Base-by-base conservation (phyloP, 129 eudicot species). In the Chrysanthemum seticuspe region DNA sequence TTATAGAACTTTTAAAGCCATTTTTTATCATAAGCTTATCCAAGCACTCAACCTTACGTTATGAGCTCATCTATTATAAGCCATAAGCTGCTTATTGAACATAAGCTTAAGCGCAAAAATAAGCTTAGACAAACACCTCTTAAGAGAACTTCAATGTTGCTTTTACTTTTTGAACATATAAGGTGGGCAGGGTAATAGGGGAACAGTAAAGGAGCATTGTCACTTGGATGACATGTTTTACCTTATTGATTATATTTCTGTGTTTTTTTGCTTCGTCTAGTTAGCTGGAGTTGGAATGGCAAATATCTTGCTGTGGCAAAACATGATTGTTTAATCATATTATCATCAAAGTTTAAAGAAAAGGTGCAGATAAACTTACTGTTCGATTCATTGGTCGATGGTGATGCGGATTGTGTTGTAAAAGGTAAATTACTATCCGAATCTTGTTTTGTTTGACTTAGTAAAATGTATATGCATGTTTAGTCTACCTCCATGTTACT, bases 211-310 rank as follows among this genome's bases (percentile, higher is more conserved):
- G 34, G 65, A 36, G 53, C 65, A 47, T 12, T 48, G 18, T 15
- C 34, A 48, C 15, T 55, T 4, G 29, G 31, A 29, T 4, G 2
- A n/a, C 50, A 16, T 29, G 12, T 31, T 70, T 18, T 75, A 29
- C 54, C 16, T 25, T 54, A 21, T 44, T 15, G 12, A n/a, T 50
- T 52, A 52, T 10, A 3, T 52, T 11, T 23, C 15, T 27, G 51
- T 14, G 2, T 10, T 16, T 8, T 57, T 60, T 36, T 63, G 61
- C 70, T 69, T 49, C 21, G 76, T 74, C 71, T 68, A 93, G 97
- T 89, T 76, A 88, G 67, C 56, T 89, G 95, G 98, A 93, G 90
- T 79, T 65, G 66, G 51, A 67, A 77, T 67, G 98, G 92, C n/a
- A 83, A 84, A 57, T 82, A 76, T 58, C 54, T 93, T 74, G 98